Evolutionary conservation across 495 filamentous ascomycete species (phyloP).

Genomic region (Aspergillus haitiensis): DNA sequence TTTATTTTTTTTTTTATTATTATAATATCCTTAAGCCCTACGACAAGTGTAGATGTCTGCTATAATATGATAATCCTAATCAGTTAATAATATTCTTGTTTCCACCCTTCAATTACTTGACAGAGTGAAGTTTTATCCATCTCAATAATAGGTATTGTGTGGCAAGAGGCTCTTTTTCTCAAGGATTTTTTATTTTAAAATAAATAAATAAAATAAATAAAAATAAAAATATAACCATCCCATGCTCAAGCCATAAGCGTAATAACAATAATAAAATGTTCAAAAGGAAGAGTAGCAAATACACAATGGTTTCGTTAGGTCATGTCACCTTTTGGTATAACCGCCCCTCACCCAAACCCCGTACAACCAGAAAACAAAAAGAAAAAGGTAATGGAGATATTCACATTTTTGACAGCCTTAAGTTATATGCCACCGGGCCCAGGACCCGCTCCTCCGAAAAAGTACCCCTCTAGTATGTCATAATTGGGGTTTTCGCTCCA

Average conservation of each 20-base stretch:
- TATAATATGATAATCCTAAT: too few species aligned
- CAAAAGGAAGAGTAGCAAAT: background rate
- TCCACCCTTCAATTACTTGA: too few species aligned
- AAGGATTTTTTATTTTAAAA: too few species aligned
- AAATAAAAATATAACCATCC: background rate
- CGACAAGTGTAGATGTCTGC: background rate
- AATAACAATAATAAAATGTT: background rate
- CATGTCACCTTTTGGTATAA: constrained; percentile 6
- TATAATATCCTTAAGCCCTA: background rate
- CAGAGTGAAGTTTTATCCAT: background rate
- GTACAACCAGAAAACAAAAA: background rate
- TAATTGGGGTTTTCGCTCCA: constrained; percentile 76
- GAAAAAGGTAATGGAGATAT: background rate
- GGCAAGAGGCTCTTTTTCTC: background rate
- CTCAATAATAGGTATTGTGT: background rate
- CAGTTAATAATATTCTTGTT: too few species aligned
- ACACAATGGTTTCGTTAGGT: constrained; percentile 5
- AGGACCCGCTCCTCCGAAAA: constrained; percentile 66
- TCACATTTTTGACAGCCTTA: background rate
- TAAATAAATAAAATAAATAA: too few species aligned
- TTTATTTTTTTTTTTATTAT: too few species aligned
- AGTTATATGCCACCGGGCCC: constrained; percentile 22
- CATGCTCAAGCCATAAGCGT: background rate
- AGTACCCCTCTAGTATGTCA: constrained; percentile 89
- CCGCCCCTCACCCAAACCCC: background rate